These are phyloP conservation scores for Salix viminalis DNA, from an alignment of 345 rosid genomes.

Conservation along the genomic window DNA sequence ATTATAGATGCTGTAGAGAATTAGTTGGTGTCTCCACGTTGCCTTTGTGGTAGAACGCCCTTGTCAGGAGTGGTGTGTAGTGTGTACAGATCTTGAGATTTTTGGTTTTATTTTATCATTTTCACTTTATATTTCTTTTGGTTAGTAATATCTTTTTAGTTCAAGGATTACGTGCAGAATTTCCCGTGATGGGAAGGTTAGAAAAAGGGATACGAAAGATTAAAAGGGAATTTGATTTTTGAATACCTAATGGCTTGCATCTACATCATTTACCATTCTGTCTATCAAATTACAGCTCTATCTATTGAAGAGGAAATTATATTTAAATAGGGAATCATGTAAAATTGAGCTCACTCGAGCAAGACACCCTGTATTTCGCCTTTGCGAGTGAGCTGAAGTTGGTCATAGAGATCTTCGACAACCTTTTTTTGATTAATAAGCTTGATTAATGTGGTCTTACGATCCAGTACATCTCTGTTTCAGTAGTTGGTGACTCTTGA, in stretches of 20 bases:
- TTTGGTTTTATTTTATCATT: slow-evolving; percentile 5
- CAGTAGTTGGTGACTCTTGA: too few species aligned
- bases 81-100: slow-evolving; percentile 19
- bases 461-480: too few species aligned
- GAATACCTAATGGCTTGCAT: background rate
- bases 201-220: background rate
- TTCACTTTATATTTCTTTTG: background rate
- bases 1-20: slow-evolving; percentile 19
- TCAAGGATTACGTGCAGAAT: background rate
- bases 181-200: background rate
- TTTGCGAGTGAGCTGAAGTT: too few species aligned
- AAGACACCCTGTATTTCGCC: too few species aligned
- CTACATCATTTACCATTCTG: background rate
- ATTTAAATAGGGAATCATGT: too few species aligned
- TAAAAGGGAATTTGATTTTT: background rate
- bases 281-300: background rate
- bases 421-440: too few species aligned
- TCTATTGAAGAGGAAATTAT: background rate
- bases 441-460: too few species aligned
- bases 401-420: too few species aligned
- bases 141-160: background rate
- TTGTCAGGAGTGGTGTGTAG: slow-evolving; percentile 28
- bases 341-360: too few species aligned
- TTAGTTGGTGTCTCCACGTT: slow-evolving; percentile 22
- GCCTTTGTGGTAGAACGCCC: slow-evolving; percentile 12